These are phyloP conservation scores for Lactifluus echinatus DNA, from an alignment of 768 basidiomycete genomes.

Conservation along the genomic window DNA sequence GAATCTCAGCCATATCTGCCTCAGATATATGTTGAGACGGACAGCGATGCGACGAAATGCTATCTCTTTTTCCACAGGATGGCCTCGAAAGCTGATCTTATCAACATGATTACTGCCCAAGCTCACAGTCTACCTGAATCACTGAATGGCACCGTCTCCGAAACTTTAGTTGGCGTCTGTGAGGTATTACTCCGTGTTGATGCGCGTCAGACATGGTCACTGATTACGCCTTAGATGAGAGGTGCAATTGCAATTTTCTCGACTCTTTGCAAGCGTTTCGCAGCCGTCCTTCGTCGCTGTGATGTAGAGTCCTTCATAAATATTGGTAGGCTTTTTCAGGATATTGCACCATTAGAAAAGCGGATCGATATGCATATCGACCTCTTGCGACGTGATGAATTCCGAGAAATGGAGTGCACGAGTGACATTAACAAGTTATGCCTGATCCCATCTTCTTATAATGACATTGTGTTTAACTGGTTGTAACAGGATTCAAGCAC, in stretches of 20 bases:
- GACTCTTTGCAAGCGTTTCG: constrained; percentile 82
- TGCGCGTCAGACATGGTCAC: not conserved
- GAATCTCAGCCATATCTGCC: constrained; percentile 74
- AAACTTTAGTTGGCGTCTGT: constrained; percentile 86
- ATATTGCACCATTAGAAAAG: constrained; percentile 84
- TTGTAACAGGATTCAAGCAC: constrained; percentile 66
- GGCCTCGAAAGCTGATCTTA: constrained; percentile 77
- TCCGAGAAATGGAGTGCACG: constrained; percentile 89
- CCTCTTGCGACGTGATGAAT: constrained; percentile 76
- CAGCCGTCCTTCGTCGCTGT: constrained; percentile 70
- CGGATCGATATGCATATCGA: constrained; percentile 89
- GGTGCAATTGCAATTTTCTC: constrained; percentile 75
- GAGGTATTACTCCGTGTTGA: constrained; percentile 47
- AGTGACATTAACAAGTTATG: constrained; percentile 82
- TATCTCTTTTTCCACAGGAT: constrained; percentile 92
- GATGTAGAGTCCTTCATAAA: constrained; percentile 81
- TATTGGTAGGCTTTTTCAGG: constrained; percentile 73
- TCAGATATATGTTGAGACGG: constrained; percentile 80
- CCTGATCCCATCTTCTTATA: constrained; percentile 5
- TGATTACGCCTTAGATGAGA: constrained; percentile 51
- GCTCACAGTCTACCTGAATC: constrained; percentile 79
- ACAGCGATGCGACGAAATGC: constrained; percentile 80
- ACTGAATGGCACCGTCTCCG: constrained; percentile 73
- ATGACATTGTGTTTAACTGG: not conserved
- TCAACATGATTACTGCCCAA: constrained; percentile 75